These are phyloP conservation scores for Fulvia fulva DNA, from an alignment of 2,329 filamentous ascomycete genomes.

Conservation along the genomic window DNA sequence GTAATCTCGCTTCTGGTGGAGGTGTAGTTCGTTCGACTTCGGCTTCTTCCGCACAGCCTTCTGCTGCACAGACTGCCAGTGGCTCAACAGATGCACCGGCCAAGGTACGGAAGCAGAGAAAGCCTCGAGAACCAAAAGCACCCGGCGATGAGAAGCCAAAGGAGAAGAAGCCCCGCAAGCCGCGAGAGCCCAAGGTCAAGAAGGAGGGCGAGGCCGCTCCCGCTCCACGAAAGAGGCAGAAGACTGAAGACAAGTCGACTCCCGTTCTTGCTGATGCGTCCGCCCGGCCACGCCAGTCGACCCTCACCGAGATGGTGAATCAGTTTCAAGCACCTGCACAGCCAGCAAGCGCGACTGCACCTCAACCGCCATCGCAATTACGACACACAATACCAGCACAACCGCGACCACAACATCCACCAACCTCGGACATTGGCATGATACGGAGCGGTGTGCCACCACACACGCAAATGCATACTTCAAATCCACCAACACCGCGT, in stretches of 20 bases:
- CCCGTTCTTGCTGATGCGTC: slow-evolving; percentile 16
- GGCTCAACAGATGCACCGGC: slow-evolving; percentile 34
- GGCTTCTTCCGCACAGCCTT: slow-evolving; percentile 24
- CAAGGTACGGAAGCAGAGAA: slow-evolving; percentile 40
- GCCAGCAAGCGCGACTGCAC: slow-evolving; percentile 18
- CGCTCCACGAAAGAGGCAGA: slow-evolving; percentile 49
- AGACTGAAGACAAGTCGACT: slow-evolving; percentile 34
- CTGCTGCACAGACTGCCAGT: slow-evolving; percentile 26
- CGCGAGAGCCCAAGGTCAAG: slow-evolving; percentile 46
- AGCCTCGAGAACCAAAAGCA: slow-evolving; percentile 35
- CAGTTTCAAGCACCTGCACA: slow-evolving; percentile 24
- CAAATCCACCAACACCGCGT: slow-evolving; percentile 38
- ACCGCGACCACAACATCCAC: slow-evolving; percentile 22
- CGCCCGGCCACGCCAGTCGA: slow-evolving; percentile 35
- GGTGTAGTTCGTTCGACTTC: slow-evolving; percentile 30
- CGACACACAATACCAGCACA: slow-evolving; percentile 21
- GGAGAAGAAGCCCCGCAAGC: slow-evolving; percentile 44
- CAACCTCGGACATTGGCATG: slow-evolving; percentile 10
- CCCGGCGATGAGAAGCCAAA: slow-evolving; percentile 40
- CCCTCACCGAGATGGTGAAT: slow-evolving; percentile 39
- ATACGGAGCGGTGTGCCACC: slow-evolving; percentile 36
- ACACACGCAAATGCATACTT: slow-evolving; percentile 36
- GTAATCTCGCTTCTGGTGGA: slow-evolving; percentile 27
- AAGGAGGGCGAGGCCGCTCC: slow-evolving; percentile 30
- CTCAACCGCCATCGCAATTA: slow-evolving; percentile 10